Conservation (phyloP, 176 grass and related monocot genomes). For the Phoenix dactylifera region DNA sequence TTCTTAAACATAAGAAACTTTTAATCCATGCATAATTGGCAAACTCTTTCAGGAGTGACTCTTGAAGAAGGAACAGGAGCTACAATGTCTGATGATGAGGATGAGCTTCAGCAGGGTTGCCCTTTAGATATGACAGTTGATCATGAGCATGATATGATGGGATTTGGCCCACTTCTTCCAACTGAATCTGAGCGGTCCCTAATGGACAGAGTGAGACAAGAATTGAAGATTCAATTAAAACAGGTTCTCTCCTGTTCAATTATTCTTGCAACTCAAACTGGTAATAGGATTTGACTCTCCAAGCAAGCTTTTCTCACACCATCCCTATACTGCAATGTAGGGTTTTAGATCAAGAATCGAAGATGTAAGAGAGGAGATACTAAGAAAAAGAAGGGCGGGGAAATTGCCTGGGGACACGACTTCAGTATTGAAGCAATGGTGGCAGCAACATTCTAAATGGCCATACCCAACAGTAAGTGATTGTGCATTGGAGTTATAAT, state of each 20-base stretch:
- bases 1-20: no score
- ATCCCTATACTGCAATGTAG: slow-evolving; percentile 7
- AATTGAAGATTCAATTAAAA: slow-evolving; percentile 91
- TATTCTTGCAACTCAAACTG: no score
- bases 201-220: slow-evolving; percentile 94
- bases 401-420: slow-evolving; percentile 99
- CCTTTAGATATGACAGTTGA: slow-evolving; percentile 55
- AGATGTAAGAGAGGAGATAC: slow-evolving; percentile 90
- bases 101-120: slow-evolving; percentile 47
- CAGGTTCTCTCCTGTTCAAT: slow-evolving; percentile 37
- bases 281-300: no score
- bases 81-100: slow-evolving; percentile 98
- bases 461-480: slow-evolving; percentile 94
- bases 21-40: neutral
- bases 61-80: slow-evolving; percentile 72
- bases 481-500: neutral
- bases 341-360: slow-evolving; percentile 98
- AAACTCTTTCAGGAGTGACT: slow-evolving; percentile 35
- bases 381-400: slow-evolving; percentile 93
- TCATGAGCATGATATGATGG: slow-evolving; percentile 75
- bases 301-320: no score
- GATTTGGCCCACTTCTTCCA: slow-evolving; percentile 81
- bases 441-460: slow-evolving; percentile 98
- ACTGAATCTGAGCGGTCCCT: slow-evolving; percentile 88
- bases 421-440: slow-evolving; percentile 94